Conservation (phyloP, 257 asterid genomes). For the Salvia miltiorrhiza region DNA sequence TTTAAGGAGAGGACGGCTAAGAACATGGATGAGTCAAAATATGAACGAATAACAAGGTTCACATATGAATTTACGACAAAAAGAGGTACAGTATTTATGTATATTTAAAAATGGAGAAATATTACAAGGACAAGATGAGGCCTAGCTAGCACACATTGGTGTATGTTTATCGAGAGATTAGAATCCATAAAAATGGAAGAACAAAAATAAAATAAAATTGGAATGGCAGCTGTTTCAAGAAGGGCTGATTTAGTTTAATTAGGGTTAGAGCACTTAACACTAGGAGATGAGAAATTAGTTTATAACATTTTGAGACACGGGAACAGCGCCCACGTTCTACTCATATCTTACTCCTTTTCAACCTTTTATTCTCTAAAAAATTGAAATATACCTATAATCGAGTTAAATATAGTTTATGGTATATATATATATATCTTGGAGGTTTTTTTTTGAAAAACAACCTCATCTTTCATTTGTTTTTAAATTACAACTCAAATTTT, state of each 20-base stretch:
- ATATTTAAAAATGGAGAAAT: conserved; percentile 15
- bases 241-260: conserved; percentile 26
- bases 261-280: conserved; percentile 68
- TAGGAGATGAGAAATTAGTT: conserved; percentile 53
- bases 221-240: conserved; percentile 47
- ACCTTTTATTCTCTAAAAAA: neutral
- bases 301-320: conserved; percentile 56
- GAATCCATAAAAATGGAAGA: conserved; percentile 18
- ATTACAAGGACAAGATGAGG: conserved; percentile 30
- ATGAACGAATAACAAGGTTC: conserved; percentile 36
- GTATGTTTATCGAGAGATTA: conserved; percentile 31
- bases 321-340: conserved; percentile 90
- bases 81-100: conserved; percentile 17
- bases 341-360: conserved; percentile 34
- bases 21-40: conserved; percentile 32
- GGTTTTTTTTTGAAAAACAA: too few species aligned
- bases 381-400: too few species aligned
- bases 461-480: too few species aligned
- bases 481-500: too few species aligned
- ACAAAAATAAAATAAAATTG: neutral
- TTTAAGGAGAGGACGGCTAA: conserved; percentile 27
- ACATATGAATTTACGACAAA: conserved; percentile 23
- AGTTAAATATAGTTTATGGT: too few species aligned
- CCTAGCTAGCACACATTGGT: conserved; percentile 20
- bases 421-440: too few species aligned